phyloP scores from a whole-genome alignment of 495 filamentous ascomycete species.

The Aspergillus wentii region DNA sequence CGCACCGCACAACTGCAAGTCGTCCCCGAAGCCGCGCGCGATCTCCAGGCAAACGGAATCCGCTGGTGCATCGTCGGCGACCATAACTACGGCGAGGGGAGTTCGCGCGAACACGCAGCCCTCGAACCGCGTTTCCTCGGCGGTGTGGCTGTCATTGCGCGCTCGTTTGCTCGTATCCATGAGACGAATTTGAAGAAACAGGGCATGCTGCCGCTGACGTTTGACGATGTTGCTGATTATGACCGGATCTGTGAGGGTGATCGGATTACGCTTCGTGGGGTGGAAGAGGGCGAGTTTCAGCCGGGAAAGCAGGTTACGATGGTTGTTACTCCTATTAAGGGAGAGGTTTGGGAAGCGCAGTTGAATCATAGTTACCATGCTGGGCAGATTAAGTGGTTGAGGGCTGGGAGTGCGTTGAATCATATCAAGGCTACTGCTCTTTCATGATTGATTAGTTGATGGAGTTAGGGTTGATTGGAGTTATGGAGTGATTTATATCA shows the following conservation, averaged over 20 bases:
- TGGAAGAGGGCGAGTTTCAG: conserved; percentile 16
- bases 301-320: conserved; percentile 12
- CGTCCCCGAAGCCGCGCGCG: conserved; percentile 12
- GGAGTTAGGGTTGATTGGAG: too few relatives aligned
- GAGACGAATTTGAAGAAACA: conserved; percentile 22
- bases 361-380: conserved; percentile 18
- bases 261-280: conserved; percentile 15
- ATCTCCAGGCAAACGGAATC: conserved; percentile 5
- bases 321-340: conserved; percentile 10
- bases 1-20: conserved; percentile 3
- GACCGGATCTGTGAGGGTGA: conserved; percentile 48
- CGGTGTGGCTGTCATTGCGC: conserved; percentile 15
- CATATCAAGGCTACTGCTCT: conserved; percentile 20
- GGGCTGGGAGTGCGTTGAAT: conserved; percentile 21
- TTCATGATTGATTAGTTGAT: too few relatives aligned
- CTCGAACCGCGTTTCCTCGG: conserved; percentile 17
- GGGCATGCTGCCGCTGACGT: conserved; percentile 16
- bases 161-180: conserved; percentile 19
- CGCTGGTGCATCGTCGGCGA: conserved; percentile 18
- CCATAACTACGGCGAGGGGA: conserved; percentile 18
- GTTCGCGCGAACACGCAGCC: conserved; percentile 19
- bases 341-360: conserved; percentile 14
- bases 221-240: conserved; percentile 10
- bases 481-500: too few relatives aligned
- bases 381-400: conserved; percentile 15